Base-by-base conservation (phyloP, 495 filamentous ascomycete species). In the Lindgomyces ingoldianus region DNA sequence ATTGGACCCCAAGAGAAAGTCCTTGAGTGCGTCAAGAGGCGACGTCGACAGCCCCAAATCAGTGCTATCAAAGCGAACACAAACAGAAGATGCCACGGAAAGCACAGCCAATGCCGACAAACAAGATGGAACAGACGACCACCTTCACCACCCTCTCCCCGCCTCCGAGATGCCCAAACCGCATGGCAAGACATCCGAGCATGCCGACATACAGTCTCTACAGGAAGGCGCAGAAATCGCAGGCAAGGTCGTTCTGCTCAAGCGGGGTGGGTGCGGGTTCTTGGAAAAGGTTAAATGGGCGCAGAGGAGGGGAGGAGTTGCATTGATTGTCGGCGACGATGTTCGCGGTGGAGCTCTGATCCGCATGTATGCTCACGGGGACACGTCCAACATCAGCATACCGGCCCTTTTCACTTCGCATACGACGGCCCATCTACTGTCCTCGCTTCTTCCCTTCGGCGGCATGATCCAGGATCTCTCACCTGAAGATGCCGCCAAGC, bases 271-370 rank as follows among this genome's bases (percentile, higher is more conserved):
- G 16, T 98, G 94, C 75, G 95, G 94, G 14, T 98, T 98, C 74
- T 76, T 97, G 41, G 93, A 98, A 70, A 99, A 99, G 75, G 91
- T 92, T 58, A 92, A 93, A 73, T 99, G 94, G 94, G 89, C 88
- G 3, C 94, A 99, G 74, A 82, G 92, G 47, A 84, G 94, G 66
- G 94, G 94, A 9, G 94, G 87, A 10, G 81, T 90, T 52, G 93
- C 91, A 22, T 76, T 99, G 62, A 94, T 99, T 70, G 93, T 99
- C 6, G 94, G 94, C 19, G 94, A 99, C 73, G 88, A 97, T 75
- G 88, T 89, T 48, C 86, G 88, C 57, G 91, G 93, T 36, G 93
- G 91, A 11, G 83, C 81, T 24, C 74, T 99, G 61, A 87, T 99
- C 41, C 94, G 93, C 58, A 99, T 99, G 94, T 98, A 96, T 75